Evolutionary conservation across 2,329 filamentous ascomycete genomes (phyloP), one percentile per base, ranked within the genome.

Genomic region (Penicillium olsonii): DNA sequence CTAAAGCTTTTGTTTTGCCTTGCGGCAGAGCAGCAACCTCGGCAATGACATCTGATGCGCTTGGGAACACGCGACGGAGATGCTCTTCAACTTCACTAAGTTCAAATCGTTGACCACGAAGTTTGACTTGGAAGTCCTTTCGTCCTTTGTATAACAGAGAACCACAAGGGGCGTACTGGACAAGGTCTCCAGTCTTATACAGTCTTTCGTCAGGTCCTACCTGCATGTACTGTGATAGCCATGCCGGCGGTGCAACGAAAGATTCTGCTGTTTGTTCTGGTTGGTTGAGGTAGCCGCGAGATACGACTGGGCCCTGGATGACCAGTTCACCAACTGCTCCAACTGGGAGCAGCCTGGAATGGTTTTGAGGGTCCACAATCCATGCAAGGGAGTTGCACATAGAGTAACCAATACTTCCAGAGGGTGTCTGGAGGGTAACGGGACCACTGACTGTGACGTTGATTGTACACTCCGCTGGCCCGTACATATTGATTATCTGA

Each of bases 401-500:
- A 6, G 37, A 8, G 17, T 39, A 26, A 8, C 37, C 37, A 26
- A 39, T 39, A 20, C 15, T 39, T 4, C 20, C 26, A 27, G 20
- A 11, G 17, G 9, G 15, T 4, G 37, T 17, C 11, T 8, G 3
- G 2, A 9, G 14, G 2, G 15, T 20, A 15, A 39, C 8, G 27
- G 20, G 14, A 11, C 14, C 14, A 6, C 15, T 12, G 6, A 39
- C 37, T 4, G 37, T 39, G 4, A 9, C 5, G n/a, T 27, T 39
- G 14, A 39, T 39, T 27, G 37, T 39, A 26, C 57, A 59, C 48
- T 63, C 61, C 11, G 55, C 42, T 6, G 59, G 57, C 0, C 61
- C 61, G 37, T 63, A 63, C 20, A 24, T 45, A 33, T 48, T 47
- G 22, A 50, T 18, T 4, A 58, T 56, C n/a, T 56, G 60, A 1